Evolutionary conservation across 1,284 basidiomycete species (phyloP), one percentile per base, ranked within the genome.

Genomic region (Trichosporon coremiiforme): DNA sequence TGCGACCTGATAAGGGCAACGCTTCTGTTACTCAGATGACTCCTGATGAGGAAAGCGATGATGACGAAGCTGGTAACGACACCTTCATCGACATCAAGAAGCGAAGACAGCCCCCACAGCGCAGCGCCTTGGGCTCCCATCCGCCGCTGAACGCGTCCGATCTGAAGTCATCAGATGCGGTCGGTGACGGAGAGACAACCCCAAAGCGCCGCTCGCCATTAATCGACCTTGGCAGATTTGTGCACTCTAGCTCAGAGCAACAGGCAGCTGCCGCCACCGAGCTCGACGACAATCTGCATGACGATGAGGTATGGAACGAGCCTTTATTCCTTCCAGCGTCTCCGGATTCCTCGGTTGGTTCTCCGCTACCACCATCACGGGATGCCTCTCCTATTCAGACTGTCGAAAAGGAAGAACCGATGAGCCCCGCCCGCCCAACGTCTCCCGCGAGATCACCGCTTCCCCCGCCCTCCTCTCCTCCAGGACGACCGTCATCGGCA

Each of bases 21-120:
- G 41, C 15, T 0, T 10, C 15, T 1, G 45, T 15, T 31, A 1
- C 25, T 53, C 6, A 50, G 22, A 6, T 15, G 15, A 33, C 57
- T 6, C 57, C 57, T n/a, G 57, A 60, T 29, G 41, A 38, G 15
- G 66, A 66, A 22, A 45, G 36, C 36, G 69, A 70, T 45, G 69
- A 70, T 20, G 66, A 60, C 57, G 70, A 68, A n/a, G 70, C 31
- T 1, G 70, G 64, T 10, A 71, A 71, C 62, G 70, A 71, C 62
- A 71, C 70, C 4, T 71, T 71, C 31, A 65, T 68, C 25, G 57
- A 60, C 17, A 20, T 68, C 35, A 20, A 20, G 22, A 41, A 45
- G 25, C 22, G 35, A 1, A 63, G 38, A 3, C 57, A 60, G 57
- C 64, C 36, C 2, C 36, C 22, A 7, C 64, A 64, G 20, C 35